Conservation (phyloP, 2,329 filamentous ascomycete genomes). For the Teratosphaeriaceae sp. region DNA sequence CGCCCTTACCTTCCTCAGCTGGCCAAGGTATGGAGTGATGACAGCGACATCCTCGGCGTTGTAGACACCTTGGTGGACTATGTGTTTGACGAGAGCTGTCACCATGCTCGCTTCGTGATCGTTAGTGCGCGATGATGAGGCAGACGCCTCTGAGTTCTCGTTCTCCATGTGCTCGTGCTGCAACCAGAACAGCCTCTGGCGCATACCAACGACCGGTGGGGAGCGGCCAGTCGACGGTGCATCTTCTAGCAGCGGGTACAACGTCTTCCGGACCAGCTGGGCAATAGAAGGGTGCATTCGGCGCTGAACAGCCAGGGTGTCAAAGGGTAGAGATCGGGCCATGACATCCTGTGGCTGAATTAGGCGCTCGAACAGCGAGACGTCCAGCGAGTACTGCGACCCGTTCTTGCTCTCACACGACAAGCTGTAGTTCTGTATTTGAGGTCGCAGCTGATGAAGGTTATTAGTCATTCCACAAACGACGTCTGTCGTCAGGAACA, state of each 20-base stretch:
- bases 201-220: constrained; percentile 49
- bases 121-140: constrained; percentile 45
- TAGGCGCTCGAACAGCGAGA: constrained; percentile 56
- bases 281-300: constrained; percentile 61
- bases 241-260: constrained; percentile 54
- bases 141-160: constrained; percentile 16
- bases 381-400: constrained; percentile 47
- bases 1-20: constrained; percentile 47
- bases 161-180: constrained; percentile 49
- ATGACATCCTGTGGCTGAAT: constrained; percentile 22
- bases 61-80: constrained; percentile 60
- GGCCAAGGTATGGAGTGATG: constrained; percentile 58
- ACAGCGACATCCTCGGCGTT: constrained; percentile 58
- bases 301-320: constrained; percentile 51
- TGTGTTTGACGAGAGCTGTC: constrained; percentile 54
- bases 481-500: too few relatives aligned
- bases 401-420: constrained; percentile 43
- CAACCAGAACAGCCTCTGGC: constrained; percentile 52
- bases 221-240: constrained; percentile 31
- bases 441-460: constrained; percentile 53
- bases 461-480: too few relatives aligned
- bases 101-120: constrained; percentile 59
- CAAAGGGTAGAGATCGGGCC: constrained; percentile 28
- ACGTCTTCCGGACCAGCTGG: constrained; percentile 47
- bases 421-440: constrained; percentile 49